phyloP scores from a whole-genome alignment of 1,139 yeast species.

The Suhomyces chickasaworum region DNA sequence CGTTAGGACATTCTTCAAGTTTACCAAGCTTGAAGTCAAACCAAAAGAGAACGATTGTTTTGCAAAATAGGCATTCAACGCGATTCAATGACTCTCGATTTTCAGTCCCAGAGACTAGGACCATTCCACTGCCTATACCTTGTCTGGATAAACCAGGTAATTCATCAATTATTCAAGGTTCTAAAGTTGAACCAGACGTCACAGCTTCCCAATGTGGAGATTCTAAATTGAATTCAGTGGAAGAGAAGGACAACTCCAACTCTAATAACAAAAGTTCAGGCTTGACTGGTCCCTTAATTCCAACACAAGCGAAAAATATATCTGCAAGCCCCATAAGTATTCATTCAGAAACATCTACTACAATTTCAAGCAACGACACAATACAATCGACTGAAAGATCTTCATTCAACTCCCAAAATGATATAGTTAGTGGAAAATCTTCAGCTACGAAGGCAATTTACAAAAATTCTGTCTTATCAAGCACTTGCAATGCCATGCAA shows the following conservation, averaged over 20 bases:
- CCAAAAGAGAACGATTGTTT: slow-evolving; percentile 16
- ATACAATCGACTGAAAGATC: slow-evolving; percentile 39
- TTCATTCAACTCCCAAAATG: slow-evolving; percentile 28
- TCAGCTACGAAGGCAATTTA: slow-evolving; percentile 10
- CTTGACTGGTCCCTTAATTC: neutral
- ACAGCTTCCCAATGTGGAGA: neutral
- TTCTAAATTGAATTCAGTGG: neutral
- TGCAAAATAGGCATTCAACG: slow-evolving; percentile 13
- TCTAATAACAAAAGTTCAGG: no score
- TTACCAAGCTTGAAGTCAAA: slow-evolving; percentile 38
- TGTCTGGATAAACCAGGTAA: slow-evolving; percentile 8
- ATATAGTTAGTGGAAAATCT: slow-evolving; percentile 15
- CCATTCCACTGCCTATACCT: slow-evolving; percentile 13
- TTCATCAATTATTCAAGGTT: neutral
- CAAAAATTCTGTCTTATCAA: slow-evolving; percentile 5
- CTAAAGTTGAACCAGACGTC: neutral
- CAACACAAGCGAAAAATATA: slow-evolving; percentile 12
- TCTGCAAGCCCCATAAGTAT: slow-evolving; percentile 34
- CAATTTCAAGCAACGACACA: slow-evolving; percentile 34
- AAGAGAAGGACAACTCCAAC: neutral
- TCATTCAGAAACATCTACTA: slow-evolving; percentile 33
- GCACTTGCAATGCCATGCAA: neutral
- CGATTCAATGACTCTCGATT: slow-evolving; percentile 14
- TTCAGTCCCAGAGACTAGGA: slow-evolving; percentile 13
- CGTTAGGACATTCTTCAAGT: slow-evolving; percentile 45